Conservation (phyloP, 2,329 filamentous ascomycete species). For the Sclerotiophoma versabilis region DNA sequence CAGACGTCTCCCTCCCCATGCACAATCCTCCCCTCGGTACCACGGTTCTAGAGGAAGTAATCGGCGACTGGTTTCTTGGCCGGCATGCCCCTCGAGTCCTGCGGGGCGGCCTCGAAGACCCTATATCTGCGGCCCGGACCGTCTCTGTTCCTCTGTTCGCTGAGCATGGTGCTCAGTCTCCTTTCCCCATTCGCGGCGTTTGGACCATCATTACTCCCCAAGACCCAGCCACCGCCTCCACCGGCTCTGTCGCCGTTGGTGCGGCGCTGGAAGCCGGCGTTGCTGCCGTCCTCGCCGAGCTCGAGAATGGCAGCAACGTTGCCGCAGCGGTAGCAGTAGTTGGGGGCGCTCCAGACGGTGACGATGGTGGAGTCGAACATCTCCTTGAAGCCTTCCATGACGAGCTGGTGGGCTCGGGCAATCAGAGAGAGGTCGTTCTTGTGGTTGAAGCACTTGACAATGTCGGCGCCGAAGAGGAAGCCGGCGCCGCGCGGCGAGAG, state of each 20-base stretch:
- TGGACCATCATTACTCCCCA: conserved; percentile 45
- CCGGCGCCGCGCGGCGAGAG: conserved; percentile 92
- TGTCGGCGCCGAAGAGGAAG: conserved; percentile 94
- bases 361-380: conserved; percentile 93
- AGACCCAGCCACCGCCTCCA: conserved; percentile 47
- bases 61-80: conserved; percentile 98
- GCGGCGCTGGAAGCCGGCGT: conserved; percentile 55
- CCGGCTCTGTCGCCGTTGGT: conserved; percentile 73
- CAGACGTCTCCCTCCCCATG: too few species aligned
- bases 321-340: conserved; percentile 64
- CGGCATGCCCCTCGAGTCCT: conserved; percentile 96
- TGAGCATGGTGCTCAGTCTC: conserved; percentile 49
- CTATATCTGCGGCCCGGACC: conserved; percentile 90
- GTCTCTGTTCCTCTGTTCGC: conserved; percentile 50
- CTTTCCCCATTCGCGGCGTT: conserved; percentile 47
- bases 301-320: conserved; percentile 88
- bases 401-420: conserved; percentile 92
- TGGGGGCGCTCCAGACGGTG: conserved; percentile 92
- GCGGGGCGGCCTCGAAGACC: conserved; percentile 95
- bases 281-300: conserved; percentile 79
- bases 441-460: conserved; percentile 94
- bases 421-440: conserved; percentile 91
- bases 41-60: conserved; percentile 83
- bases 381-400: conserved; percentile 99
- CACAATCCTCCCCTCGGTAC: too few species aligned